Conservation (phyloP, 352 stramenopile genomes). For the Globisporangium emineosum region DNA sequence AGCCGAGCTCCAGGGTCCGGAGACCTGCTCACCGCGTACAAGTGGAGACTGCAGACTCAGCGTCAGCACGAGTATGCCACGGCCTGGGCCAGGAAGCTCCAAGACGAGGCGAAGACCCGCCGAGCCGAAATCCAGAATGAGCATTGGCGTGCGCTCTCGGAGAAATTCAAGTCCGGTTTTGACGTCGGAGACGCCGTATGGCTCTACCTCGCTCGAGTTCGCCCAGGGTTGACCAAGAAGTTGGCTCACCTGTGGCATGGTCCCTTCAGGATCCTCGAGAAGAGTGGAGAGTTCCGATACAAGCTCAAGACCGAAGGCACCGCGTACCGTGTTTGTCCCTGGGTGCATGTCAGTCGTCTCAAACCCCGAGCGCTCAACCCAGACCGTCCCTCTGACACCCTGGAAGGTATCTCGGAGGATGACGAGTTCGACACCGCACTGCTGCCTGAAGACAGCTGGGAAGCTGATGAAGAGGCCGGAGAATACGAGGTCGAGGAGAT, state of each 20-base stretch:
- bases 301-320: neutral
- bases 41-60: constrained; percentile 12
- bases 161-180: neutral
- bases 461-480: constrained; percentile 4
- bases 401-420: neutral
- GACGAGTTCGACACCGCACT: constrained; percentile 25
- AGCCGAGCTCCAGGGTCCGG: too few relatives aligned
- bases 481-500: constrained; percentile 22
- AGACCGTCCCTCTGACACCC: neutral
- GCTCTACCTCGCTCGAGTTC: neutral
- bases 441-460: constrained; percentile 24
- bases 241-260: constrained; percentile 24
- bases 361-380: neutral
- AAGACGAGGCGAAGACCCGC: too few relatives aligned
- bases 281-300: constrained; percentile 11
- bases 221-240: constrained; percentile 7
- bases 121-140: neutral
- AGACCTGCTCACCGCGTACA: too few relatives aligned
- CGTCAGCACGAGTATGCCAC: constrained; percentile 9
- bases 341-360: constrained; percentile 20
- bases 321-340: constrained; percentile 17
- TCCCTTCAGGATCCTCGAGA: constrained; percentile 22
- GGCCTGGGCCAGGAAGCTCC: too few relatives aligned
- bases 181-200: constrained; percentile 1
- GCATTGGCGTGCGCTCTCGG: neutral